Percentiles rank a stretch among this genome's conserved stretches.
These are phyloP conservation scores for Leishmania braziliensis DNA, from an alignment of 208 protist species.

Conservation along the genomic window DNA sequence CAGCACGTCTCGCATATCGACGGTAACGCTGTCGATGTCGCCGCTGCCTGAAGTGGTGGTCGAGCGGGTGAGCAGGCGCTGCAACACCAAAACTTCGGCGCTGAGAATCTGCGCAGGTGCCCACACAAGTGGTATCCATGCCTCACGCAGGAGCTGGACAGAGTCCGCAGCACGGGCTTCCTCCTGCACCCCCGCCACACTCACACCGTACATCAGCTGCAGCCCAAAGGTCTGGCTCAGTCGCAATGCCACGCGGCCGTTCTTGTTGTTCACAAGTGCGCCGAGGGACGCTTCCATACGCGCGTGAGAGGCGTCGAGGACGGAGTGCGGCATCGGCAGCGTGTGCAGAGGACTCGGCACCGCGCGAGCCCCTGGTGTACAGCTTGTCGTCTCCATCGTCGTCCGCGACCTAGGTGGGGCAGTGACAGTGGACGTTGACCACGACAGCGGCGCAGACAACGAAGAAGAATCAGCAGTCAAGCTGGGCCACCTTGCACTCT, in stretches of 20 bases:
- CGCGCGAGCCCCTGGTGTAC: background rate
- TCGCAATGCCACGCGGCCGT: conserved; percentile 21
- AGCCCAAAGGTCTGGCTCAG: conserved; percentile 36
- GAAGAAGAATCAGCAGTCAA: background rate
- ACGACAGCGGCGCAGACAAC: background rate
- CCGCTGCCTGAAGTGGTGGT: no score
- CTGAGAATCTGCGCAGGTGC: conserved; percentile 23
- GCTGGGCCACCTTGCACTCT: background rate
- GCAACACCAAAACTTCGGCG: conserved; percentile 18
- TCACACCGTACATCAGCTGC: conserved; percentile 13
- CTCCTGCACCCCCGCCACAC: no score
- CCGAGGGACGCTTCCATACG: conserved; percentile 6
- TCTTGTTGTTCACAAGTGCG: conserved; percentile 1
- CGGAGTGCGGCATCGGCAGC: background rate
- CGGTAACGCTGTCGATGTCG: background rate
- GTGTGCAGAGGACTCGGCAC: no score
- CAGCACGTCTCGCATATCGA: background rate
- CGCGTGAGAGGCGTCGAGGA: conserved; percentile 10
- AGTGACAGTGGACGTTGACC: background rate
- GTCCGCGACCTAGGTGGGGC: background rate
- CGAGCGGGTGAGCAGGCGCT: conserved; percentile 3
- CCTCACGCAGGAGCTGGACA: conserved; percentile 32
- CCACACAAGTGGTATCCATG: conserved; percentile 18
- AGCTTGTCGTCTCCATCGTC: background rate
- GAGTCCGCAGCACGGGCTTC: background rate